Evolutionary conservation across 2,329 filamentous ascomycete species (phyloP).

Genomic region (Hortaea sp.): DNA sequence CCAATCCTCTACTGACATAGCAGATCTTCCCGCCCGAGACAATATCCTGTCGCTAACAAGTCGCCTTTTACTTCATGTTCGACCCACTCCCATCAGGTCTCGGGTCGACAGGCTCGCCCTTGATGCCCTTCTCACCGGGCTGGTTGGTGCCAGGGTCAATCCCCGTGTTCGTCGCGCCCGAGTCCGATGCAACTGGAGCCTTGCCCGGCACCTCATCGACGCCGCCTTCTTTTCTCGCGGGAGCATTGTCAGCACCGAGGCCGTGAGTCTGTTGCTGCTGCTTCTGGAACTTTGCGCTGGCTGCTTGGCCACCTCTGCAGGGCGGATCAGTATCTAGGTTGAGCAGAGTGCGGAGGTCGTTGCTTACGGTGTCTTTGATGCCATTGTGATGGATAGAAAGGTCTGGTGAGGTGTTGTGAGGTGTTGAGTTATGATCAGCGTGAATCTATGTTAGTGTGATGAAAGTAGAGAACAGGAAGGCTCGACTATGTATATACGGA

Average conservation of each 20-base stretch:
- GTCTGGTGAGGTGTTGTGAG: too few relatives aligned
- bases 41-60: too few relatives aligned
- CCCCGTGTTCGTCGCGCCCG: constrained; percentile 22
- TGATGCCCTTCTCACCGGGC: constrained; percentile 27
- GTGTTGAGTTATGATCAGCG: too few relatives aligned
- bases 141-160: constrained; percentile 21
- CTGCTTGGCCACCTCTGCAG: constrained; percentile 21
- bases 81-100: constrained; percentile 9
- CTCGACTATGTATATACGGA: too few relatives aligned
- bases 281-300: constrained; percentile 26
- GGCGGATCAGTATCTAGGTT: constrained; percentile 3
- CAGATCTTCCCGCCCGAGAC: too few relatives aligned
- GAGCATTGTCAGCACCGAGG: constrained; percentile 24
- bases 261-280: constrained; percentile 25
- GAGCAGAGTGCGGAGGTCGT: not conserved
- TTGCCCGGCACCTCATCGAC: constrained; percentile 17
- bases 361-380: constrained; percentile 17
- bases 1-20: too few relatives aligned
- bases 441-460: too few relatives aligned
- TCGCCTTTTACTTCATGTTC: constrained; percentile 16
- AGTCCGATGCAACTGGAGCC: constrained; percentile 26
- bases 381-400: constrained; percentile 4
- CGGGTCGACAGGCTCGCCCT: constrained; percentile 18
- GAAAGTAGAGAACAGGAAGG: too few relatives aligned
- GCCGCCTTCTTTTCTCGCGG: constrained; percentile 18